These are phyloP conservation scores for Cubamyces lactineus DNA, from an alignment of 768 basidiomycete species.

Conservation along the genomic window DNA sequence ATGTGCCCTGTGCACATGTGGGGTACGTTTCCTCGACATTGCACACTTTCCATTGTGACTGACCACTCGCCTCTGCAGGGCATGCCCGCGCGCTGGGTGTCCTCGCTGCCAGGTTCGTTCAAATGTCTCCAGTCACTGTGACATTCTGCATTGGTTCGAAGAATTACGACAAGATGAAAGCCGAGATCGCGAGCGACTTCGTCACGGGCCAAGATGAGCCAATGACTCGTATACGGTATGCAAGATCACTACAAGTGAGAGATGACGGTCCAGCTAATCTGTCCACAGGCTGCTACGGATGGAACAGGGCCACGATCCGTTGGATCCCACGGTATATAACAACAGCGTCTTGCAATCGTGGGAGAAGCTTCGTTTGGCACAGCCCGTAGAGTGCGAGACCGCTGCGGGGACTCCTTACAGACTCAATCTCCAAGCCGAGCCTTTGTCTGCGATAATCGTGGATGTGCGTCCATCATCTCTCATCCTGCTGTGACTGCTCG, in stretches of 20 bases:
- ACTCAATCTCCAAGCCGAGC: neutral
- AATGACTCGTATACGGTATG: neutral
- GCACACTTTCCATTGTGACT: neutral
- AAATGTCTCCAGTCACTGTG: neutral
- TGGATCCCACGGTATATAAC: neutral
- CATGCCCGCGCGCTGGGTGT: neutral
- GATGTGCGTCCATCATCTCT: neutral
- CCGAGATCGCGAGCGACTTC: conserved; percentile 1
- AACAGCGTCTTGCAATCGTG: neutral
- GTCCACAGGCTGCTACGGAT: neutral
- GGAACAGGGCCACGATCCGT: neutral
- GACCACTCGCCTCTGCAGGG: neutral
- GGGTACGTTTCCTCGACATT: neutral
- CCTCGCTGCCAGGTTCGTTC: neutral
- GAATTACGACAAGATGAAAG: neutral
- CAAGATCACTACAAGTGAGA: neutral
- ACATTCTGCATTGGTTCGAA: neutral
- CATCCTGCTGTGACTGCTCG: too few relatives aligned
- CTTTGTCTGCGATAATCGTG: neutral
- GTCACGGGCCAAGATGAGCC: neutral
- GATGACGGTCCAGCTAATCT: neutral
- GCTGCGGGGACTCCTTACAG: neutral
- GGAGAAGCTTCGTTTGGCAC: neutral
- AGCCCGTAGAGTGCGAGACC: neutral
- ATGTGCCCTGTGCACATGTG: neutral